phyloP scores from a whole-genome alignment of 495 filamentous ascomycete species.

The Astrocystis sublimbata region DNA sequence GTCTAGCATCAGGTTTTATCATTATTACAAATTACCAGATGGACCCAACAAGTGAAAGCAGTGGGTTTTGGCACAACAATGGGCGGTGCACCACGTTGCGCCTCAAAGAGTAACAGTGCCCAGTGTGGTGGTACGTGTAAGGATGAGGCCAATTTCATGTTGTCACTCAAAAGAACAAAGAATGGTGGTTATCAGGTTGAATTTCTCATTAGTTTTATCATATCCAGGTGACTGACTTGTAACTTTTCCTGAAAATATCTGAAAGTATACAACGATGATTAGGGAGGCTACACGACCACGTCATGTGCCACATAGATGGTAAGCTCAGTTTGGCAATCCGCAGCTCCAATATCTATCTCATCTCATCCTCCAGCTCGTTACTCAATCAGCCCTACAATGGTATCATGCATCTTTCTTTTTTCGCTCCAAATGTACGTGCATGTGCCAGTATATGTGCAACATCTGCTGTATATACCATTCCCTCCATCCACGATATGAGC shows the following conservation, averaged over 20 bases:
- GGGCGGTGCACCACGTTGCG: too few species aligned
- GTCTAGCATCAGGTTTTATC: too few species aligned
- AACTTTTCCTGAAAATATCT: neutral
- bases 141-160: too few species aligned
- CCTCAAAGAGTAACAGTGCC: too few species aligned
- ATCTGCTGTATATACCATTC: conserved; percentile 5
- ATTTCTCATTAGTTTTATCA: too few species aligned
- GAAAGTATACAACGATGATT: neutral
- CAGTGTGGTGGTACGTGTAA: too few species aligned
- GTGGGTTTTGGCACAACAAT: too few species aligned
- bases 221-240: too few species aligned
- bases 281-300: neutral
- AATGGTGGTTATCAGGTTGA: too few species aligned
- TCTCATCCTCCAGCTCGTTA: neutral
- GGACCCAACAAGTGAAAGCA: too few species aligned
- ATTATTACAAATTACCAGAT: too few species aligned
- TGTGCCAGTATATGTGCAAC: neutral
- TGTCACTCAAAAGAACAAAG: too few species aligned
- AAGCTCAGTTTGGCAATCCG: neutral
- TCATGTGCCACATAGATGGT: neutral
- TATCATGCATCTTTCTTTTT: neutral
- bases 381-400: neutral
- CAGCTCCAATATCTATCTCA: neutral
- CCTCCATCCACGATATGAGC: neutral
- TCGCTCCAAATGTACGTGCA: neutral